Evolutionary conservation across 2,329 filamentous ascomycete species (phyloP), one percentile per base, ranked within the genome.

Genomic region (Exophiala viscosa): DNA sequence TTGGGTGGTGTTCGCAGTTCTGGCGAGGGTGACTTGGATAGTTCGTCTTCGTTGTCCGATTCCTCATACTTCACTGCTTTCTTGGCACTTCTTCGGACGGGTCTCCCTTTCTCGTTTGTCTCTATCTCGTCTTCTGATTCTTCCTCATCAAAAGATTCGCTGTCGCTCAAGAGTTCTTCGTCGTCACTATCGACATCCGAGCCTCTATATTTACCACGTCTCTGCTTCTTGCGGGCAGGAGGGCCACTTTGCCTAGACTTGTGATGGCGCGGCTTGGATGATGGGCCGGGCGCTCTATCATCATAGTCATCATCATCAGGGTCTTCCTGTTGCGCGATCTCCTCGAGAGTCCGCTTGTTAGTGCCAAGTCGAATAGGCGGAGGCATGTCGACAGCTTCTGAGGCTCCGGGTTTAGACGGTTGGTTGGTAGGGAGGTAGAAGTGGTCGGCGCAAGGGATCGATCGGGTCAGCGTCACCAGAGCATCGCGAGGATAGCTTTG

Each of bases 1-100:
- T 50, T 69, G 48, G 17, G 58, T 67, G 20, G 70, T 60, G 31
- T 70, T 57, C 39, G 32, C 10, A 33, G 36, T 56, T 65, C 61
- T 3, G 65, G 62, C 10, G 58, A 59, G 23, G 65, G 56, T 7
- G 61, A 52, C 8, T 57, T 47, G 42, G 55, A 47, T 13, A 58
- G 52, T 23, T 62, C 58, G 20, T 64, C 62, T 43, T 65, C 61
- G 13, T 64, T 54, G 20, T 76, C 75, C 47, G 72, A 75, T 64
- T 83, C 81, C 58, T 81, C 75, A 72, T 85, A 84, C 31, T 73
- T 74, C 40, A 77, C 73, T 18, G 69, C 66, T 60, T 81, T 78
- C 62, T 78, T 78, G 9, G 78, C 76, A n/a, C 75, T 78, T 53
- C 73, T 73, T 57, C 83, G 76, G 59, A 78, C 75, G 40, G 76